phyloP scores from a whole-genome alignment of 768 basidiomycete species.

The Strobilomyces dryophilus region DNA sequence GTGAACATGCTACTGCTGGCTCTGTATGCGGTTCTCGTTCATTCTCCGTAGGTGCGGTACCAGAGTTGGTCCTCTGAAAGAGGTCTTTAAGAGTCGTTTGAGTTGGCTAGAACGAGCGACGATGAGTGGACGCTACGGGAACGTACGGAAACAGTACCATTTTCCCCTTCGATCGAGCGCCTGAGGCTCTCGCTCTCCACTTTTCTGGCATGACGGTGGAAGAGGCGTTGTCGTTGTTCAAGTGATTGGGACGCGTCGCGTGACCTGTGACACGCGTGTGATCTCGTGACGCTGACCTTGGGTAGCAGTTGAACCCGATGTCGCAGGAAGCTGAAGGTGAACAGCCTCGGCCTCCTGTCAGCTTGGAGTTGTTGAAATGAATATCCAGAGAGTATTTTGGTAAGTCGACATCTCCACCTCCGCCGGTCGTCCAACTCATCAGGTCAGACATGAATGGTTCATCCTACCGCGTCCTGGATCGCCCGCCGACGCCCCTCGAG shows the following conservation, averaged over 20 bases:
- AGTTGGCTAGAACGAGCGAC: conserved; percentile 5
- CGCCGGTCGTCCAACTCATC: neutral
- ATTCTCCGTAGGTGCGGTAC: neutral
- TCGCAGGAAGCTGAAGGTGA: conserved; percentile 5
- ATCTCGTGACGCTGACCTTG: conserved; percentile 1
- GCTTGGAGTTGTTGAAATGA: conserved; percentile 27
- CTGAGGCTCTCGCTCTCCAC: conserved; percentile 18
- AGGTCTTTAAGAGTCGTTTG: conserved; percentile 29
- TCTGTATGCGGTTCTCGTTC: neutral
- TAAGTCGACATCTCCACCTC: conserved; percentile 2
- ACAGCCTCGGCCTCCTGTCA: conserved; percentile 9
- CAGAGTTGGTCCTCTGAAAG: conserved; percentile 18
- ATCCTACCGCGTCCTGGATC: conserved; percentile 44
- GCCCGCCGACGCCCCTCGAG: conserved; percentile 61
- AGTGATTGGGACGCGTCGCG: conserved; percentile 19
- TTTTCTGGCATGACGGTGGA: conserved; percentile 22
- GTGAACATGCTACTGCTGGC: neutral
- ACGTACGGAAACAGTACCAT: conserved; percentile 13
- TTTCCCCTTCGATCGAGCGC: conserved; percentile 7
- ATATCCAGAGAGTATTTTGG: conserved; percentile 38
- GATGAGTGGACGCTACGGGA: conserved; percentile 7
- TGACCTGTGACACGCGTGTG: conserved; percentile 18
- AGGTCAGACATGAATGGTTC: conserved; percentile 56
- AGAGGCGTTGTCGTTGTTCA: neutral
- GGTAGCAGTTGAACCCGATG: too few relatives aligned